Percentiles rank a stretch among this genome's conserved stretches.
phyloP scores from a whole-genome alignment of 108 stramenopile genomes.

The Skeletonema grethae region DNA sequence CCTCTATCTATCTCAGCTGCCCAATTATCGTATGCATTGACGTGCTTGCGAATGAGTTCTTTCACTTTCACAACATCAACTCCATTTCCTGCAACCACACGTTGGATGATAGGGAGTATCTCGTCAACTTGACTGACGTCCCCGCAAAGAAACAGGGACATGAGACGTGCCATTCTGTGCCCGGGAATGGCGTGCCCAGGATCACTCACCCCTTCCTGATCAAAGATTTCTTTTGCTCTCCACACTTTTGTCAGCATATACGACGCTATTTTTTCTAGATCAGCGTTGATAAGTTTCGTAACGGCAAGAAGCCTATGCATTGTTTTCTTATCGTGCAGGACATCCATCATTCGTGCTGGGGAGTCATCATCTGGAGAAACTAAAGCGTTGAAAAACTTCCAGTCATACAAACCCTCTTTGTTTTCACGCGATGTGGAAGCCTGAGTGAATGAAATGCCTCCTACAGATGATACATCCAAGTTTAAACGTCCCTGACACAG shows the following conservation, averaged over 20 bases:
- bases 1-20: conserved; percentile 82
- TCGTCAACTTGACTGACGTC: conserved; percentile 70
- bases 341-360: conserved; percentile 65
- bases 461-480: conserved; percentile 82
- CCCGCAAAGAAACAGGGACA: conserved; percentile 75
- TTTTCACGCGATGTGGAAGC: conserved; percentile 82
- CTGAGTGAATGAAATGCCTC: conserved; percentile 80
- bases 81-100: conserved; percentile 82
- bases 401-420: conserved; percentile 52
- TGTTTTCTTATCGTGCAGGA: conserved; percentile 82
- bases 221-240: conserved; percentile 86
- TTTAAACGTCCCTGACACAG: conserved; percentile 87
- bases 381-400: conserved; percentile 87
- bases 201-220: conserved; percentile 78
- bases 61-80: conserved; percentile 83
- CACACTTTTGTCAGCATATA: conserved; percentile 73
- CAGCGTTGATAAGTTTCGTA: conserved; percentile 72
- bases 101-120: conserved; percentile 70
- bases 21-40: conserved; percentile 80
- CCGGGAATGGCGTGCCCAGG: conserved; percentile 83
- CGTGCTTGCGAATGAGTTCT: conserved; percentile 72
- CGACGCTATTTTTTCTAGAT: conserved; percentile 59
- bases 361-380: conserved; percentile 86
- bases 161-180: conserved; percentile 73
- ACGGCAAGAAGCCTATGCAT: conserved; percentile 82